Conservation (phyloP, 345 rosid genomes). For the Limnanthes douglasii region DNA sequence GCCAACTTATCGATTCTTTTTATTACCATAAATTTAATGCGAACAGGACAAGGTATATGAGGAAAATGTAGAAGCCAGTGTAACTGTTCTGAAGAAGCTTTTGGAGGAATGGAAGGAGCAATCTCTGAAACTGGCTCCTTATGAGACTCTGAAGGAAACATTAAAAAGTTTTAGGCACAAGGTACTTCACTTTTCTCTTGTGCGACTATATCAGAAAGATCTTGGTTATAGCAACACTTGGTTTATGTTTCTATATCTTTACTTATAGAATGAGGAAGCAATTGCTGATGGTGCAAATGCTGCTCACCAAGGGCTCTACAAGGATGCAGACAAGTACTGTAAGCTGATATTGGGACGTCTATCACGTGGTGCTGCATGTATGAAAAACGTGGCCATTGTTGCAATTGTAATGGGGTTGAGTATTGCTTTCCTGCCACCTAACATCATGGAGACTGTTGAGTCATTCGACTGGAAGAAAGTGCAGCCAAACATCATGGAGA, state of each 20-base stretch:
- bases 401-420: conserved; percentile 20
- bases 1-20: background rate
- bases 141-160: conserved; percentile 20
- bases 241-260: no score
- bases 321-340: conserved; percentile 25
- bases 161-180: conserved; percentile 23
- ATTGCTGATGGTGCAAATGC: conserved; percentile 13
- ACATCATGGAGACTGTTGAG: no score
- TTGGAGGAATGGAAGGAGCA: conserved; percentile 32
- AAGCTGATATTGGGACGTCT: conserved; percentile 18
- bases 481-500: no score
- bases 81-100: conserved; percentile 21
- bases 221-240: no score
- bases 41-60: conserved; percentile 32
- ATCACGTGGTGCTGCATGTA: conserved; percentile 19
- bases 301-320: conserved; percentile 8
- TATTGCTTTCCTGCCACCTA: conserved; percentile 18
- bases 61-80: conserved; percentile 29
- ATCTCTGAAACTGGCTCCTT: conserved; percentile 20
- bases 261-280: conserved; percentile 29
- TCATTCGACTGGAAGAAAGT: conserved; percentile 11
- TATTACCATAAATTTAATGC: background rate
- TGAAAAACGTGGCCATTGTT: conserved; percentile 18
- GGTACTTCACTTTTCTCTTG: conserved; percentile 12
- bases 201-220: no score